phyloP scores from a whole-genome alignment of 1,284 basidiomycete genomes.

The Ustilago loliicola region DNA sequence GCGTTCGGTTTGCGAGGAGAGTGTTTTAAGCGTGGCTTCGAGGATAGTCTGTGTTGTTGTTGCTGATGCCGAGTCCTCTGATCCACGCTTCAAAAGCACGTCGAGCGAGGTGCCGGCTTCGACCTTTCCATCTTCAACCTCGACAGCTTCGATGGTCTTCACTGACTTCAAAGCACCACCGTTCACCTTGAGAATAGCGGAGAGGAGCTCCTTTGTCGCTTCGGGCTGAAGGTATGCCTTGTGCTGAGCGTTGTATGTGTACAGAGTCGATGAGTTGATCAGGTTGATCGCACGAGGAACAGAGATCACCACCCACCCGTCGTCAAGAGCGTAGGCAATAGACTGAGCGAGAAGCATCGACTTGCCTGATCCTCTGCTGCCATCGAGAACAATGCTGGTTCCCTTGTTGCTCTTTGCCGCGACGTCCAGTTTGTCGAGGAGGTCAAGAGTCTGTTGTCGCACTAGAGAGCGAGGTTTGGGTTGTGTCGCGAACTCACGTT shows the following conservation, averaged over 20 bases:
- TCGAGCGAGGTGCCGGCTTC: slow-evolving; percentile 46
- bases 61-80: slow-evolving; percentile 26
- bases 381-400: slow-evolving; percentile 70
- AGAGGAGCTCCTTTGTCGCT: slow-evolving; percentile 69
- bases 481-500: slow-evolving; percentile 46
- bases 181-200: slow-evolving; percentile 70
- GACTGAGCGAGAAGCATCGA: slow-evolving; percentile 84
- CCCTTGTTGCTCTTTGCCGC: slow-evolving; percentile 31
- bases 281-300: slow-evolving; percentile 84
- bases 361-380: slow-evolving; percentile 84
- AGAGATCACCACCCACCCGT: slow-evolving; percentile 88
- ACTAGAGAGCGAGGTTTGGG: slow-evolving; percentile 54
- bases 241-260: slow-evolving; percentile 81
- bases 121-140: slow-evolving; percentile 37
- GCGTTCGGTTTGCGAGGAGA: slow-evolving; percentile 79
- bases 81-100: slow-evolving; percentile 35
- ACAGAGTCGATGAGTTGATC: slow-evolving; percentile 83
- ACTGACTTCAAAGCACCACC: slow-evolving; percentile 35
- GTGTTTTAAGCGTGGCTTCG: slow-evolving; percentile 77
- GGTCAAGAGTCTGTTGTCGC: slow-evolving; percentile 56
- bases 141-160: slow-evolving; percentile 25
- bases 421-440: slow-evolving; percentile 58
- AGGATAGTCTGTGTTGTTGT: slow-evolving; percentile 75
- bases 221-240: slow-evolving; percentile 84
- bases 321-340: slow-evolving; percentile 79